Conservation (phyloP, 345 rosid species). For the Syzygium jambos region DNA sequence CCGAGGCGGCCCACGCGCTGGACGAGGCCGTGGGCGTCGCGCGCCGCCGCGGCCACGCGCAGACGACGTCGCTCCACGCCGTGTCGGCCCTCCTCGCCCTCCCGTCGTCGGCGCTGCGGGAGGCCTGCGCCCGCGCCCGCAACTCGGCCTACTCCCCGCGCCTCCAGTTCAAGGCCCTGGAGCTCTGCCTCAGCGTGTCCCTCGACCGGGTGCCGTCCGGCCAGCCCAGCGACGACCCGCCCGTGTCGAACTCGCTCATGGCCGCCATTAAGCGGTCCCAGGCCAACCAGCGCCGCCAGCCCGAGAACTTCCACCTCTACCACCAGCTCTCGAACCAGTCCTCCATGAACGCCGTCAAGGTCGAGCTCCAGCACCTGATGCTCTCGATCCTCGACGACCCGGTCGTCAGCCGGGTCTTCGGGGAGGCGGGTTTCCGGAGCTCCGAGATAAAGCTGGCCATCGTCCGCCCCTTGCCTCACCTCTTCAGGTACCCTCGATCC, state of each 20-base stretch:
- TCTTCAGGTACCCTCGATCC: constrained; percentile 38
- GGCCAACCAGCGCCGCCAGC: constrained; percentile 81
- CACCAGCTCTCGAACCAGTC: constrained; percentile 49
- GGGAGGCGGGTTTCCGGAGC: constrained; percentile 87
- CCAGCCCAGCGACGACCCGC: constrained; percentile 48
- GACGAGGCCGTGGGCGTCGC: constrained; percentile 81
- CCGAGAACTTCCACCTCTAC: constrained; percentile 71
- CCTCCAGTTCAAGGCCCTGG: constrained; percentile 76
- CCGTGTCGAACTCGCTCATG: constrained; percentile 89
- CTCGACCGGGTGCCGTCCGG: constrained; percentile 78
- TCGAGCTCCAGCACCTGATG: constrained; percentile 71
- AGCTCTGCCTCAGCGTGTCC: constrained; percentile 75
- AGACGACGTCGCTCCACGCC: constrained; percentile 88
- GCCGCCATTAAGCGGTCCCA: constrained; percentile 96
- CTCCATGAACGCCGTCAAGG: constrained; percentile 49
- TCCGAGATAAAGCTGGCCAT: constrained; percentile 77
- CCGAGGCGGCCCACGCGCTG: constrained; percentile 66
- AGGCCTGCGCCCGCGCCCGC: constrained; percentile 69
- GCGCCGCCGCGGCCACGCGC: constrained; percentile 57
- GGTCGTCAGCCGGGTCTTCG: constrained; percentile 81
- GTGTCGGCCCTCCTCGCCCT: constrained; percentile 69
- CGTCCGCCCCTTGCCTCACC: constrained; percentile 66
- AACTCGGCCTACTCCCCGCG: constrained; percentile 64
- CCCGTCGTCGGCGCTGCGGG: constrained; percentile 61
- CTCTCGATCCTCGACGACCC: constrained; percentile 87